phyloP scores from a whole-genome alignment of 441 rosid genomes.

The Syzygium malaccense region DNA sequence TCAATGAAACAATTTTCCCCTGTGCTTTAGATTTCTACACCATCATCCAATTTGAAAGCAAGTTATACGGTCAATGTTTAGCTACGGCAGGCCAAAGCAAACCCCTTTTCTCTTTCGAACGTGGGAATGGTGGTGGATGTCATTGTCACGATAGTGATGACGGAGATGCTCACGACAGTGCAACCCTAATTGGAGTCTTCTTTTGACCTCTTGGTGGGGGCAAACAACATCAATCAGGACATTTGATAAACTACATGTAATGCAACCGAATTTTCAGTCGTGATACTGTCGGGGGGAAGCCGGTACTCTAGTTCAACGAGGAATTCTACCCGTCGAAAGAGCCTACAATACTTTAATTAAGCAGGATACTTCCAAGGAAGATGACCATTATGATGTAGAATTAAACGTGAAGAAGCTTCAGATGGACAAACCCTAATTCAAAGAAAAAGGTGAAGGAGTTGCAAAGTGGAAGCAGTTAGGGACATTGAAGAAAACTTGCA shows the following conservation, averaged over 20 bases:
- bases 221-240: background rate
- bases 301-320: background rate
- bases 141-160: background rate
- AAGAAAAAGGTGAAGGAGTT: background rate
- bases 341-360: background rate
- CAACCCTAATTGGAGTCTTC: background rate
- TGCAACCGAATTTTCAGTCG: background rate
- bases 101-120: background rate
- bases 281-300: background rate
- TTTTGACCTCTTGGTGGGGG: background rate
- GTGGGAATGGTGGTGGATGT: background rate
- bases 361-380: background rate
- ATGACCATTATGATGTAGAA: background rate
- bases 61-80: background rate
- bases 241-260: background rate
- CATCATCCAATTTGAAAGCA: background rate
- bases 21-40: background rate
- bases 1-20: background rate
- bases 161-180: background rate
- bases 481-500: background rate
- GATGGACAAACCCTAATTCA: background rate
- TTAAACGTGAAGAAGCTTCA: background rate
- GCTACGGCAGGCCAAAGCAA: background rate
- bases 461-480: background rate
- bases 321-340: background rate